These are phyloP conservation scores for Tieghemiomyces parasiticus DNA, from an alignment of 192 early-diverging fungal species.

Conservation along the genomic window DNA sequence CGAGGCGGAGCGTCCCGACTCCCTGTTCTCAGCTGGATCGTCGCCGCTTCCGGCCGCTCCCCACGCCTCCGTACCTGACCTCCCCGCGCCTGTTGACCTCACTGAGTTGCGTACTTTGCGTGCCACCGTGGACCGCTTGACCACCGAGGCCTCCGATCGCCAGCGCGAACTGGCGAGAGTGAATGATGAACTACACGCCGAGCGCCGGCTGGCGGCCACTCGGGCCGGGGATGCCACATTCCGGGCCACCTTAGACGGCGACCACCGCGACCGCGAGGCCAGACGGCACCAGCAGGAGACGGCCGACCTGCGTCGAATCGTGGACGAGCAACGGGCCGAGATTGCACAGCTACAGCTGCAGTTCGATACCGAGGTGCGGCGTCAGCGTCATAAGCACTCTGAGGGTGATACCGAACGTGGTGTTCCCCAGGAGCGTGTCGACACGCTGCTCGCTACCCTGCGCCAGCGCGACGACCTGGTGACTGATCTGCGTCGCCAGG, in stretches of 20 bases:
- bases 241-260: background rate
- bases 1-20: no score
- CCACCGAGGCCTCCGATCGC: no score
- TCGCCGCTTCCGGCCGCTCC: background rate
- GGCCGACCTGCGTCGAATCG: background rate
- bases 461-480: background rate
- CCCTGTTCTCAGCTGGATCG: no score
- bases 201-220: no score
- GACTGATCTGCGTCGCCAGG: background rate
- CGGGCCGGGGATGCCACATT: background rate
- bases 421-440: slow-evolving; percentile 1
- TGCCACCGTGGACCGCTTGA: no score
- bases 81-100: background rate
- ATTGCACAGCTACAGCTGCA: background rate
- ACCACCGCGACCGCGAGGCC: background rate
- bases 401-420: background rate
- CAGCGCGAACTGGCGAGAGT: no score
- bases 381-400: background rate
- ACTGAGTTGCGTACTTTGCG: no score
- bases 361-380: background rate
- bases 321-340: background rate
- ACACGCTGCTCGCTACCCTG: background rate
- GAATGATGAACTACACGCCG: no score
- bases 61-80: background rate
- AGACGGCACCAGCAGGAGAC: background rate